Conservation (phyloP, 371 early-diverging fungal genomes). For the Vittaforma corneae region DNA sequence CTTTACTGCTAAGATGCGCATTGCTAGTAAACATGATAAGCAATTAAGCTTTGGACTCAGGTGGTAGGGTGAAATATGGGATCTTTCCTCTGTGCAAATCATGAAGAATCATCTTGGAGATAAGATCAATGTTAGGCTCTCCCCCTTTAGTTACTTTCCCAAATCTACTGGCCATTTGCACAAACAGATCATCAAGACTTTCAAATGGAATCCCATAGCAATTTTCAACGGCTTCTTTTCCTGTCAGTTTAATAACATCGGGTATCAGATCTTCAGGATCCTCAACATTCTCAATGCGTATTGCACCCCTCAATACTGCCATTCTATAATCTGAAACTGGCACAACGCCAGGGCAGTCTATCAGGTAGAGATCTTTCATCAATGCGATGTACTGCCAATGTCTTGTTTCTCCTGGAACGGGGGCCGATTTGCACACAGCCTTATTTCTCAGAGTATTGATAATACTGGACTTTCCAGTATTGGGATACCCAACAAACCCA, state of each 20-base stretch:
- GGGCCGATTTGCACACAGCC: conserved; percentile 92
- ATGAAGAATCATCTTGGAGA: conserved; percentile 87
- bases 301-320: conserved; percentile 90
- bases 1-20: not conserved
- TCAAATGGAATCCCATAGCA: conserved; percentile 75
- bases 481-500: conserved; percentile 59
- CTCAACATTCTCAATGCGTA: conserved; percentile 82
- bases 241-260: conserved; percentile 69
- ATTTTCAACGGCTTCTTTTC: conserved; percentile 71
- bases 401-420: conserved; percentile 97
- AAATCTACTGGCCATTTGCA: conserved; percentile 70
- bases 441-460: conserved; percentile 90
- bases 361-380: conserved; percentile 90
- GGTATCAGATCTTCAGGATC: conserved; percentile 82
- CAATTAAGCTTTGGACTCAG: conserved; percentile 43
- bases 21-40: not conserved
- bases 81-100: conserved; percentile 96
- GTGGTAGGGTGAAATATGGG: conserved; percentile 79
- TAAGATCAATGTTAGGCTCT: conserved; percentile 78
- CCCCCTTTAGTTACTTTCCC: conserved; percentile 90
- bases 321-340: conserved; percentile 75
- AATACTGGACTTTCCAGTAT: conserved; percentile 68
- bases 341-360: conserved; percentile 97
- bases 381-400: conserved; percentile 98
- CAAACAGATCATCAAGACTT: conserved; percentile 74